Percentiles rank a stretch among this genome's conserved stretches.
Evolutionary conservation across 169 alveolate species (phyloP).

Genomic region (Eimeria sp.): DNA sequence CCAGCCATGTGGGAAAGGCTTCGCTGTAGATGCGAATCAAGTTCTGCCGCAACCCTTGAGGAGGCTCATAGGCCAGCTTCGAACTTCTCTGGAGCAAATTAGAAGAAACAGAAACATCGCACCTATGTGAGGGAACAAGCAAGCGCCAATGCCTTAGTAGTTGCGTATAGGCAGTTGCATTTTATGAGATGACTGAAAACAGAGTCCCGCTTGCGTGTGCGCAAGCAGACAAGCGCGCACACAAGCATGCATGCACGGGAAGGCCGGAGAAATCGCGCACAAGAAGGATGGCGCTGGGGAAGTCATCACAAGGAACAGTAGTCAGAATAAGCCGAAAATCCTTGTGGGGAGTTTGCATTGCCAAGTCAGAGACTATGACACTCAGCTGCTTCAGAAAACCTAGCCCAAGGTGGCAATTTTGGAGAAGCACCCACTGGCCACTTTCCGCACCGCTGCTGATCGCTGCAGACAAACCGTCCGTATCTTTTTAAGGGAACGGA

Average conservation of each 20-base stretch:
- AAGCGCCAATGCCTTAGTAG: not conserved
- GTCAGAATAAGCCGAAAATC: conserved; percentile 95
- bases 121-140: not conserved
- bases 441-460: conserved; percentile 92
- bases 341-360: conserved; percentile 64
- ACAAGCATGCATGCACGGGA: conserved; percentile 37
- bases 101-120: not conserved
- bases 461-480: conserved; percentile 74
- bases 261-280: conserved; percentile 42
- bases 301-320: conserved; percentile 93
- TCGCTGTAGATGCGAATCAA: conserved; percentile 89
- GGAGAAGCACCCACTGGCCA: conserved; percentile 97
- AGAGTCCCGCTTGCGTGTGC: not conserved
- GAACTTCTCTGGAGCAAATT: conserved; percentile 91
- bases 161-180: not conserved
- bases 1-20: conserved; percentile 92
- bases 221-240: conserved; percentile 18
- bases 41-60: conserved; percentile 96
- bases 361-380: conserved; percentile 91
- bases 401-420: conserved; percentile 97
- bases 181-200: not conserved
- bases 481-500: not conserved
- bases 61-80: conserved; percentile 97
- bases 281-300: conserved; percentile 89
- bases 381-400: conserved; percentile 96